Conservation (phyloP, 345 rosid genomes). For the Euphorbia lathyris region DNA sequence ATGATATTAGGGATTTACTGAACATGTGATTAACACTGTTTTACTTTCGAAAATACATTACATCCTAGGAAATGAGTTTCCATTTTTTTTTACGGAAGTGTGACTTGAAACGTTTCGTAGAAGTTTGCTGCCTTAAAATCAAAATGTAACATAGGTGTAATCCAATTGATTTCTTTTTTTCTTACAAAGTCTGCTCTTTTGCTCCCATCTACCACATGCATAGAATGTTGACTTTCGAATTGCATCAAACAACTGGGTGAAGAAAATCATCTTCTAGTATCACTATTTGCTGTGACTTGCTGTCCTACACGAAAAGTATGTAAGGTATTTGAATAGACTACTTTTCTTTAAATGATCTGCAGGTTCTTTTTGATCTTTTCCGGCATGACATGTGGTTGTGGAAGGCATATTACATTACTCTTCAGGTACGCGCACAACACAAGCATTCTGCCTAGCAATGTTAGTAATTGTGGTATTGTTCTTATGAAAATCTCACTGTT, state of each 20-base stretch:
- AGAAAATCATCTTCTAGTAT: neutral
- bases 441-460: neutral
- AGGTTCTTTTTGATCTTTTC: constrained; percentile 92
- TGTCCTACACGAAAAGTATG: too few species aligned
- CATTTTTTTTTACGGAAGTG: too few species aligned
- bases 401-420: constrained; percentile 78
- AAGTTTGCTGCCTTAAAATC: too few species aligned
- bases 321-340: neutral
- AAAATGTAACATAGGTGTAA: too few species aligned
- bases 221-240: neutral
- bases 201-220: neutral
- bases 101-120: too few species aligned
- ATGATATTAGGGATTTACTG: too few species aligned
- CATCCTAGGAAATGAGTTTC: too few species aligned
- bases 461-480: neutral
- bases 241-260: neutral
- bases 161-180: too few species aligned
- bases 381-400: constrained; percentile 71
- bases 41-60: too few species aligned
- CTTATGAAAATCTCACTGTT: constrained; percentile 4
- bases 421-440: constrained; percentile 36
- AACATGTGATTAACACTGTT: too few species aligned
- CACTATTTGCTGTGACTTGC: neutral
- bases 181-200: neutral
- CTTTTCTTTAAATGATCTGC: neutral